phyloP scores from a whole-genome alignment of 2,329 filamentous ascomycete genomes.

The Fusarium sp. region DNA sequence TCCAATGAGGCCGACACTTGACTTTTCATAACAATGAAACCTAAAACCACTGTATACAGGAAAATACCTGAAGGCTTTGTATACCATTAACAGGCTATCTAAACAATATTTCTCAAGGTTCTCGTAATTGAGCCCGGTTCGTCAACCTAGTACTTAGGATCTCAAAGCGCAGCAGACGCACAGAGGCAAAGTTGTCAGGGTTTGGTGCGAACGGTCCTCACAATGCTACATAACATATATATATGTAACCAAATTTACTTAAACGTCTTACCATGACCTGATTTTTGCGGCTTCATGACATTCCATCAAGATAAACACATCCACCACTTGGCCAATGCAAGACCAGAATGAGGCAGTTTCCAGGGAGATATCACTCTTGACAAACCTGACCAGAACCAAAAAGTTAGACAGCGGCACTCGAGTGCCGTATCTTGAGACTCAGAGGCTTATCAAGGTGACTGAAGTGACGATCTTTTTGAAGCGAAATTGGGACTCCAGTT shows the following conservation, averaged over 20 bases:
- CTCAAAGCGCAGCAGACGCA: background rate
- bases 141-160: background rate
- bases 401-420: conserved; percentile 6
- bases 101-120: too few species aligned
- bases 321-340: background rate
- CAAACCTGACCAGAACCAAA: conserved; percentile 12
- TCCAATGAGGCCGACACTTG: too few species aligned
- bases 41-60: too few species aligned
- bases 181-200: background rate
- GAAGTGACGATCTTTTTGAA: conserved; percentile 28
- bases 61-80: background rate
- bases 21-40: too few species aligned
- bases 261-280: background rate
- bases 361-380: too few species aligned
- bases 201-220: background rate
- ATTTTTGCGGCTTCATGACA: background rate
- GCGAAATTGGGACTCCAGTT: conserved; percentile 24
- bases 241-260: background rate
- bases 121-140: background rate
- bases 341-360: too few species aligned
- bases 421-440: conserved; percentile 2
- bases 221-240: conserved; percentile 2
- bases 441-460: conserved; percentile 19
- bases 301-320: background rate
- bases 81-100: too few species aligned